These are phyloP conservation scores for Metroxylon sagu DNA, from an alignment of 176 grass and related monocot genomes.

Conservation along the genomic window DNA sequence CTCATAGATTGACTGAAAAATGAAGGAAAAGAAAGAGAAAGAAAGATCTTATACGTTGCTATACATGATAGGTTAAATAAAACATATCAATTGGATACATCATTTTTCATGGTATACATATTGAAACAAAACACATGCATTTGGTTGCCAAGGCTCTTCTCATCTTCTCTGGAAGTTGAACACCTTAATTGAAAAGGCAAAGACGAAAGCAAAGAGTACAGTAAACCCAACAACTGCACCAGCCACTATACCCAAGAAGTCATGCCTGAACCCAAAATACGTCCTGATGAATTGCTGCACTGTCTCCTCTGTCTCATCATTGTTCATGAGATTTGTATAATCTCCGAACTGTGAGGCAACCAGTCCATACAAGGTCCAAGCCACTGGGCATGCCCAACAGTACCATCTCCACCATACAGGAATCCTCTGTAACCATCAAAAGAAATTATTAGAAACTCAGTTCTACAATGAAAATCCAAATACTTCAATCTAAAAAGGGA, in stretches of 20 bases:
- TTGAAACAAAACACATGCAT: too few relatives aligned
- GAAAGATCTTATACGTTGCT: too few relatives aligned
- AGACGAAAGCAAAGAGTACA: conserved; percentile 47
- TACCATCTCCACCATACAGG: conserved; percentile 99
- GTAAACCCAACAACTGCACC: conserved; percentile 55
- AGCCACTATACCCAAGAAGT: conserved; percentile 56
- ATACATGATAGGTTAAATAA: too few relatives aligned
- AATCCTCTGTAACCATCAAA: conserved; percentile 59
- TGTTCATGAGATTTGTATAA: conserved; percentile 18
- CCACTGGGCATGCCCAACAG: conserved; percentile 69
- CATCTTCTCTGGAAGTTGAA: conserved; percentile 61
- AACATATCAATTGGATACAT: too few relatives aligned
- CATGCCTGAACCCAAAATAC: conserved; percentile 62
- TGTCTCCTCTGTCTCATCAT: conserved; percentile 36
- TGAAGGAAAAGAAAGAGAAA: too few relatives aligned
- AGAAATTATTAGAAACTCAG: conserved; percentile 3
- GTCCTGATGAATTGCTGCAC: conserved; percentile 45
- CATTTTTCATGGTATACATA: too few relatives aligned
- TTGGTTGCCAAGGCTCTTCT: background rate
- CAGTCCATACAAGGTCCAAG: conserved; percentile 87
- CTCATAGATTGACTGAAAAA: too few relatives aligned
- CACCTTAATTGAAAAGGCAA: conserved; percentile 53
- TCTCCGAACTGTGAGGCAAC: conserved; percentile 81
- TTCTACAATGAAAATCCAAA: background rate
- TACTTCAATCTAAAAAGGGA: background rate